Conservation (phyloP, 2,329 filamentous ascomycete species). For the Aaosphaeria pasadenensis region DNA sequence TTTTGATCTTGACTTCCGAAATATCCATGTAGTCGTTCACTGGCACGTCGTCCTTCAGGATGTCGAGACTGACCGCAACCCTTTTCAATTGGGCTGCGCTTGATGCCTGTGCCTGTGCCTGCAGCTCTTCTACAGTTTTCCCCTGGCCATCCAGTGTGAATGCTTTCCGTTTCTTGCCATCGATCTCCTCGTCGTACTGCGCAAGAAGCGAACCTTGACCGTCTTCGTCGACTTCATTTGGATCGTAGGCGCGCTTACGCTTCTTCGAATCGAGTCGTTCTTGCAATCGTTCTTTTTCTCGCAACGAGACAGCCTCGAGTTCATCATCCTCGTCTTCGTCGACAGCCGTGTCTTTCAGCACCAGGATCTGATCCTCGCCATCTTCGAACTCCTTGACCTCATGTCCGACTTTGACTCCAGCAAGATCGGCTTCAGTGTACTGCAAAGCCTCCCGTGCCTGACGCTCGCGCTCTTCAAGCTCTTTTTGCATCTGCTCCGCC, state of each 20-base stretch:
- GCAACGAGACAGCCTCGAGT: conserved; percentile 72
- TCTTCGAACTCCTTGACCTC: conserved; percentile 79
- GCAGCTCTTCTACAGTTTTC: conserved; percentile 59
- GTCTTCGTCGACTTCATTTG: conserved; percentile 66
- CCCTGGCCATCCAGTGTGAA: conserved; percentile 85
- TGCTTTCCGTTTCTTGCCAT: conserved; percentile 80
- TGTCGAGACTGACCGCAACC: conserved; percentile 74
- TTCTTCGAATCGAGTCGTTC: conserved; percentile 86
- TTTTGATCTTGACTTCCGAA: conserved; percentile 88
- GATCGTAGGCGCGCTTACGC: conserved; percentile 85
- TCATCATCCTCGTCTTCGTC: conserved; percentile 83
- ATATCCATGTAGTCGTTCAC: conserved; percentile 85
- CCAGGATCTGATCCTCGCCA: conserved; percentile 81
- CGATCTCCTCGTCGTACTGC: conserved; percentile 95
- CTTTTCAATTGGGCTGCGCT: conserved; percentile 57
- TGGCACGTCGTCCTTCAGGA: conserved; percentile 61
- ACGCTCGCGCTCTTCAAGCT: conserved; percentile 67
- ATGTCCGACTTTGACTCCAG: conserved; percentile 89
- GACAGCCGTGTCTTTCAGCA: conserved; percentile 89
- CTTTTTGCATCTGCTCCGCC: conserved; percentile 67
- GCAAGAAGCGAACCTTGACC: conserved; percentile 69
- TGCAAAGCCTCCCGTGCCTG: conserved; percentile 63
- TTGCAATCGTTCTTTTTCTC: conserved; percentile 67
- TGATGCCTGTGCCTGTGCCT: conserved; percentile 56
- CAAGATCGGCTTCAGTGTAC: conserved; percentile 82